A percentile compares a stretch with the other conserved stretches of the same genome.
Evolutionary conservation across 805 yeast species (phyloP).

Genomic region (Lipomyces anomalus): DNA sequence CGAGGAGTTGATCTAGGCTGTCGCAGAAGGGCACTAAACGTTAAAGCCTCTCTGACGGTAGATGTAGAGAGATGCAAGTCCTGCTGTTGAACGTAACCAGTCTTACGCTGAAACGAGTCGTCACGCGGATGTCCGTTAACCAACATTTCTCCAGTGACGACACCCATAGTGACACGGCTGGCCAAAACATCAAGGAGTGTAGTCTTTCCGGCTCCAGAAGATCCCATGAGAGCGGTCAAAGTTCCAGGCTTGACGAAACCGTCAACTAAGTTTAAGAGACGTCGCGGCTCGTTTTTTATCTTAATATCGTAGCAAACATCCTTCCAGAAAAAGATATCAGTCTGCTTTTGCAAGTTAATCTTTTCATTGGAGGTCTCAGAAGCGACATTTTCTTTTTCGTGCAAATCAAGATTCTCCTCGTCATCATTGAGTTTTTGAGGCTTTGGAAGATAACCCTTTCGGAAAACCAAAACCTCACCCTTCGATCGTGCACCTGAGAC

Average conservation of each 20-base stretch:
- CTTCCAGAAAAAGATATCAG: slow-evolving; percentile 69
- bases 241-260: slow-evolving; percentile 85
- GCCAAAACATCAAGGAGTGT: slow-evolving; percentile 63
- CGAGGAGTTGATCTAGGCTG: slow-evolving; percentile 54
- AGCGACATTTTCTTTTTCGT: not conserved
- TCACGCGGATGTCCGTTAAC: slow-evolving; percentile 65
- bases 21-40: slow-evolving; percentile 66
- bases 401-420: not conserved
- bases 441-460: slow-evolving; percentile 15
- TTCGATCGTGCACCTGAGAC: slow-evolving; percentile 35
- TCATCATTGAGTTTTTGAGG: slow-evolving; percentile 8
- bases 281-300: slow-evolving; percentile 54
- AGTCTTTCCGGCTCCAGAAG: slow-evolving; percentile 84
- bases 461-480: slow-evolving; percentile 20
- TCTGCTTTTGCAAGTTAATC: slow-evolving; percentile 13
- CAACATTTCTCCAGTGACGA: slow-evolving; percentile 63
- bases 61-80: slow-evolving; percentile 65
- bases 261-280: slow-evolving; percentile 59
- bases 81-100: slow-evolving; percentile 79
- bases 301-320: slow-evolving; percentile 65
- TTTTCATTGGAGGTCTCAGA: slow-evolving; percentile 4
- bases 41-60: slow-evolving; percentile 69
- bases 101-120: slow-evolving; percentile 65
- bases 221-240: slow-evolving; percentile 74
- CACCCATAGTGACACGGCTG: slow-evolving; percentile 65